Evolutionary conservation across 176 grass and related monocot species (phyloP).

Genomic region (Hyparrhenia diplandra): DNA sequence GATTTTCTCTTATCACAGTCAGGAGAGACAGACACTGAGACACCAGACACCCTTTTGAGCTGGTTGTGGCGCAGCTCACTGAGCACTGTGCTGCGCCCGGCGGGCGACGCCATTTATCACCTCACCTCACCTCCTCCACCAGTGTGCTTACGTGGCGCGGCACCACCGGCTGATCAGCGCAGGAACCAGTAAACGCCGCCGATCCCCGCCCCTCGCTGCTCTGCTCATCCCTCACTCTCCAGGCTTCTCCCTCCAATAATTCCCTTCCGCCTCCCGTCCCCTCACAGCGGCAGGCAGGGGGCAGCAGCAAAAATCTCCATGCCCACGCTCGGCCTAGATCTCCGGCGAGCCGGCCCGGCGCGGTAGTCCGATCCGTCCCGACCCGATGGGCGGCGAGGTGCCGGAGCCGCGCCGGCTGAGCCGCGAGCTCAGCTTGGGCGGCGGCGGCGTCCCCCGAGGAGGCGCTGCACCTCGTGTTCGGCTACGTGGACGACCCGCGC

Average conservation of each 20-base stretch:
- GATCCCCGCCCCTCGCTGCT: not conserved
- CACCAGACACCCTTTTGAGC: not conserved
- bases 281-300: not conserved
- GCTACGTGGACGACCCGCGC: conserved; percentile 54
- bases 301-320: conserved; percentile 22
- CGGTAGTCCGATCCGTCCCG: conserved; percentile 11
- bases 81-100: conserved; percentile 22
- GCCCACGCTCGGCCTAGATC: conserved; percentile 32
- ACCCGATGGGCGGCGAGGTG: conserved; percentile 44
- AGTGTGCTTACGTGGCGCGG: conserved; percentile 11
- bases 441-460: conserved; percentile 44
- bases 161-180: conserved; percentile 33
- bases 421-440: conserved; percentile 33
- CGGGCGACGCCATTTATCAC: conserved; percentile 33
- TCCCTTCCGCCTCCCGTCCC: conserved; percentile 16
- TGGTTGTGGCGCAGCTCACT: not conserved
- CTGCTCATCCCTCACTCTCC: not conserved
- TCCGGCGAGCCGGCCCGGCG: not conserved
- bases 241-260: conserved; percentile 41
- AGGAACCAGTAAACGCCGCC: conserved; percentile 22
- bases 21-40: too few species aligned
- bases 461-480: conserved; percentile 56
- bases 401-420: conserved; percentile 28
- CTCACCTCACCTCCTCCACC: not conserved
- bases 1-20: not conserved